phyloP scores from a whole-genome alignment of 805 yeast genomes.

The Saturnispora mendoncae region DNA sequence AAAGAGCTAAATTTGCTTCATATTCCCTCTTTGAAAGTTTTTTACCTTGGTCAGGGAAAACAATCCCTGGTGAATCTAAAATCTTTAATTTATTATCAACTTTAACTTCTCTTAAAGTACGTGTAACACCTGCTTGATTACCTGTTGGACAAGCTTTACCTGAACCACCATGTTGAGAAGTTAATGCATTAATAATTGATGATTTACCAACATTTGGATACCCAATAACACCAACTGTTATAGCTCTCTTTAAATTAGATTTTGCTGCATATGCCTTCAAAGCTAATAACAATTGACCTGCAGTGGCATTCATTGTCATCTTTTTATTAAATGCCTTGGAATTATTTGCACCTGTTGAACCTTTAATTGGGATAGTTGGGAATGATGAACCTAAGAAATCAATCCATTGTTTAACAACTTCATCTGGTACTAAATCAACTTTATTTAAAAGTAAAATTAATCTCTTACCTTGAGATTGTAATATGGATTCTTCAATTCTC shows the following conservation, averaged over 20 bases:
- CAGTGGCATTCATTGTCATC: conserved; percentile 61
- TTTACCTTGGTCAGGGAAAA: conserved; percentile 53
- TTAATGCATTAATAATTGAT: conserved; percentile 82
- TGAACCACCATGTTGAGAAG: conserved; percentile 67
- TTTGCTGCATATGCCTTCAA: conserved; percentile 79
- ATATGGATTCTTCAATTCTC: conserved; percentile 82
- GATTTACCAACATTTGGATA: conserved; percentile 97
- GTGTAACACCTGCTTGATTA: conserved; percentile 95
- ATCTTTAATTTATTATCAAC: conserved; percentile 82
- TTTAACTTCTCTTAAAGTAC: conserved; percentile 84
- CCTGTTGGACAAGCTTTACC: conserved; percentile 90
- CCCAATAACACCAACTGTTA: conserved; percentile 92
- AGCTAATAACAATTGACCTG: conserved; percentile 65
- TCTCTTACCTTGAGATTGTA: conserved; percentile 73
- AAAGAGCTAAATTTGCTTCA: conserved; percentile 79
- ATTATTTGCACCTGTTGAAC: conserved; percentile 66
- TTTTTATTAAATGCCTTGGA: conserved; percentile 63
- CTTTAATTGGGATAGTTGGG: conserved; percentile 87
- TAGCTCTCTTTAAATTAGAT: conserved; percentile 78
- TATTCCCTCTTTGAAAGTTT: conserved; percentile 51
- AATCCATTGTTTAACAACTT: conserved; percentile 77
- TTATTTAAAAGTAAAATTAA: conserved; percentile 81
- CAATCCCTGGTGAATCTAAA: conserved; percentile 95
- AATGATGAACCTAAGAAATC: conserved; percentile 68
- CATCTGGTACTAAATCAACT: conserved; percentile 85